Evolutionary conservation across 306 rosid species (phyloP), one percentile per base, ranked within the genome.

Genomic region (Cicer yamashitae): DNA sequence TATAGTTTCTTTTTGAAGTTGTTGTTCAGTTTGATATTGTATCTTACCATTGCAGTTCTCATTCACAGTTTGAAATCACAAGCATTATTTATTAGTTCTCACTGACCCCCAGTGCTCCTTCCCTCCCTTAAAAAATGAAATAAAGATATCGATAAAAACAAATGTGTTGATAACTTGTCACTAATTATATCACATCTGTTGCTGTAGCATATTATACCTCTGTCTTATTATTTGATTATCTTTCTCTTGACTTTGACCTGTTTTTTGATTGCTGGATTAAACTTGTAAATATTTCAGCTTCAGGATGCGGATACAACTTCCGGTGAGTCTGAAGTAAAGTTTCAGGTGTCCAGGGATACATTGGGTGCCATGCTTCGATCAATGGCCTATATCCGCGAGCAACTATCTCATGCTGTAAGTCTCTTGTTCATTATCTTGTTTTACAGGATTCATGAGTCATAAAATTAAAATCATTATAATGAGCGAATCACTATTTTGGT

Each of bases 311-410:
- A 94, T 86, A 90, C 97, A 76, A 89, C 85, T 68, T 78, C 96
- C 62, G 99, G 99, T 43, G 97, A 94, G 86, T 92, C 99, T 1
- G 99, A 92, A 82, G 96, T 90, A 12, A 94, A 90, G 84, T 94
- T 92, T 88, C 97, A 94, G 87, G 96, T 94, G 66, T 92, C 99
- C 67, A 92, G 81, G 88, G 96, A 94, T 76, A 94, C 99, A 44
- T 82, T 94, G 86, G 96, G 96, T 44, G 99, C 99, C 56, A 94
- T 94, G 99, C 88, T 91, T 22, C 89, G 97, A 80, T 94, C 97
- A 79, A 94, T 94, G 97, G 94, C 99, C 66, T 94, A 94, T 79
- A 94, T 91, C 70, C 97, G 96, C 0, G 97, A 94, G 87, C 99
- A 94, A 85, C 91, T 94, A 75, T 91, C 97, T 73, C 82, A 70